phyloP scores from a whole-genome alignment of 495 filamentous ascomycete genomes.

The Podospora sp. region DNA sequence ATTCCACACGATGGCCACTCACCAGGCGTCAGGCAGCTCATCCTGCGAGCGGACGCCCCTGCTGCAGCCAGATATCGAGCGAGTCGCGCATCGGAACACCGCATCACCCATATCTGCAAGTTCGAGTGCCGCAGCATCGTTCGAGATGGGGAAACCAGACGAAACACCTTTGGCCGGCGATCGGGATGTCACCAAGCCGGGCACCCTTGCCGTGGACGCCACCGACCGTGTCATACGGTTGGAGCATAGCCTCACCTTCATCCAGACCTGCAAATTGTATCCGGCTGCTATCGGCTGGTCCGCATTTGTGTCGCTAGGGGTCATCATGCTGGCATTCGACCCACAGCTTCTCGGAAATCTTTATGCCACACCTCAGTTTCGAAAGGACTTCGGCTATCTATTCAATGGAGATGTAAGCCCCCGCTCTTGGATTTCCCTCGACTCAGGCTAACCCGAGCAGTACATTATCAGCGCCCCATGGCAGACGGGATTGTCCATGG shows the following conservation, averaged over 20 bases:
- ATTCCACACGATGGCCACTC: not conserved
- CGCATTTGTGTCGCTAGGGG: conserved; percentile 45
- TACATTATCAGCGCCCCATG: conserved; percentile 44
- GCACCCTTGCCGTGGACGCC: conserved; percentile 18
- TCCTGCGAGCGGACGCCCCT: conserved; percentile 18
- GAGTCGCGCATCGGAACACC: not conserved
- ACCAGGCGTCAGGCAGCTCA: conserved; percentile 1
- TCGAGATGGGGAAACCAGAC: not conserved
- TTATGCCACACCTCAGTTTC: conserved; percentile 49
- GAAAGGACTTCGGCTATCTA: conserved; percentile 46
- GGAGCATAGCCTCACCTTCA: conserved; percentile 40
- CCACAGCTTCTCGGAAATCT: conserved; percentile 48
- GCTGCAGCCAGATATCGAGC: conserved; percentile 4
- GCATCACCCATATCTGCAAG: not conserved
- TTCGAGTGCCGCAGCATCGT: not conserved
- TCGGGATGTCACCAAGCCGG: conserved; percentile 24
- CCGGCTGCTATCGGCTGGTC: conserved; percentile 49
- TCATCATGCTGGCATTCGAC: conserved; percentile 52
- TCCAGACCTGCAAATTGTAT: conserved; percentile 40
- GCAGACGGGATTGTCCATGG: conserved; percentile 52
- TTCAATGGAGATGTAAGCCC: conserved; percentile 37
- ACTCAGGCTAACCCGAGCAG: not conserved
- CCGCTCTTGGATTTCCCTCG: not conserved
- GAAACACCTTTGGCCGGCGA: not conserved
- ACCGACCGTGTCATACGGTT: conserved; percentile 36